Evolutionary conservation across 805 yeast genomes (phyloP), one percentile per base, ranked within the genome.

Genomic region (Yueomyces sinensis): DNA sequence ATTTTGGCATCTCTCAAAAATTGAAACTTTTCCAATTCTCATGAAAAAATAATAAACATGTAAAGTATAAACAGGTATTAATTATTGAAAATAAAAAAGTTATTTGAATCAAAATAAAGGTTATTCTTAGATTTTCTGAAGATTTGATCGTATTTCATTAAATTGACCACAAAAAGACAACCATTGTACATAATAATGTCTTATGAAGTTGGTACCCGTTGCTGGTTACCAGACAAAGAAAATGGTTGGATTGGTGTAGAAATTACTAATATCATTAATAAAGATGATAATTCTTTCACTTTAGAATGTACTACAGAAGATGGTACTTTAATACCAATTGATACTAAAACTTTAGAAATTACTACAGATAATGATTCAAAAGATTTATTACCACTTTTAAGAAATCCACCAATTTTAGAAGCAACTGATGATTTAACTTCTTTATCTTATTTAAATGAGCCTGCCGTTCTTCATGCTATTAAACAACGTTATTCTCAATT

Each of bases 391-490:
- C 94, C 95, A 4, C 74, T 84, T 23, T 68, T 87, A 53, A 72
- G 95, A 55, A 89, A 89, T 55, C 96, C 95, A 34, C 91, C 94
- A 2, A 76, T 80, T 40, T 66, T 84, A 42, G 98, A 89, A 58
- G 81, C 95, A 3, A 84, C 93, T 15, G 96, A 89, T 54, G 98
- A 91, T 61, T 70, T 89, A 50, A 91, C 97, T 2, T 78, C 86
- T 35, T 68, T 89, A 37, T 86, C 96, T 1, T 87, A 89, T 53
- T 65, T 91, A 47, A 89, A 89, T 57, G 98, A 89, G 57, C 97
- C 98, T 1, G 93, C 96, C 1, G 95, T 89, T 32, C 68, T 89
- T 45, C 93, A 87, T 50, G 96, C 97, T 15, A 89, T 91, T 54
- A 79, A 75, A 50, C 73, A 82, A 41, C 74, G 98, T 45, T 89